Evolutionary conservation across 306 rosid species (phyloP), one percentile per base, ranked within the genome.

Genomic region (Cucumis hystrix): DNA sequence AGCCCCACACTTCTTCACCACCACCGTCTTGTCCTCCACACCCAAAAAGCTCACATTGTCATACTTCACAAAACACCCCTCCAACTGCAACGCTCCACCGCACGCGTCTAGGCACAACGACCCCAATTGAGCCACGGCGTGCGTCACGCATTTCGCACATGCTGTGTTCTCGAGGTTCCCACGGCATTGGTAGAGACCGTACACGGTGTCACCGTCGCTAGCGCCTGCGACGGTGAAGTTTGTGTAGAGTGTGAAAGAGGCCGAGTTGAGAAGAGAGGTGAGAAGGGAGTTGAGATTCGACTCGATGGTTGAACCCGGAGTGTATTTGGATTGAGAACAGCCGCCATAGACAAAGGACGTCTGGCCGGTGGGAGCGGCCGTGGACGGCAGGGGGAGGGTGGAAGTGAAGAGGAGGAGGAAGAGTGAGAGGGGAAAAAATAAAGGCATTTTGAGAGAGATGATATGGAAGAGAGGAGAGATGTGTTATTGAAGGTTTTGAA

Each of bases 51-150:
- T 84, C 0, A 65, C 28, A 64, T 88, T 88, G 23, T 96, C 99
- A 76, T 92, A 96, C 88, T 92, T 96, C 1, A 96, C 86, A 43
- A 91, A 83, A 43, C 99, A 96, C 0, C 94, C 97, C 37, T 96
- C 98, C 11, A 89, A 84, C 82, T 96, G 99, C 91, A 96, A 82
- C 86, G 89, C 96, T 79, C 92, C 99, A 16, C 97, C 99, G 81
- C 81, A 68, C 2, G 97, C 72, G 86, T 62, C 77, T 2, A 49
- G 70, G 83, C 99, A 96, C 39, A 92, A 76, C 1, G 88, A 83
- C 21, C 96, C 93, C 39, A 96, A 82, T 16, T 87, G 98, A 16
- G 78, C 85, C 45, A 91, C 94, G 0, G 96, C 87, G 18, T 80
- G 88, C 1, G 83, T 8, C 10, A 92, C 89, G 75, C 99, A 96